Percentiles rank a stretch among this genome's conserved stretches.
These are phyloP conservation scores for Podospora pseudoanserina DNA, from an alignment of 495 filamentous ascomycete species.

Conservation along the genomic window DNA sequence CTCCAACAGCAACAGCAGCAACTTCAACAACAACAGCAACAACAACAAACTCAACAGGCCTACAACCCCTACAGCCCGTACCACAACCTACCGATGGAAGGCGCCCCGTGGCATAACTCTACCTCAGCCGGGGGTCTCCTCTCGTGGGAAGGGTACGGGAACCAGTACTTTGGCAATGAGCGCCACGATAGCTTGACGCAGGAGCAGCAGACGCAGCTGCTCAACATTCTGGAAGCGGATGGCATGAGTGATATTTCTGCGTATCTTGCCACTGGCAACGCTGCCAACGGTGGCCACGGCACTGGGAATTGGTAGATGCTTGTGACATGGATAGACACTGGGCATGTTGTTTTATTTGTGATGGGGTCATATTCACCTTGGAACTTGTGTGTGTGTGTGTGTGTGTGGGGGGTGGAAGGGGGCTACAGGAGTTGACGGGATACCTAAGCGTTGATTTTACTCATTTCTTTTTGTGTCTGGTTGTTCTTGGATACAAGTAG, in stretches of 20 bases:
- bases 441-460: background rate
- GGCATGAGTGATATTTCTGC: conserved; percentile 61
- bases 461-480: background rate
- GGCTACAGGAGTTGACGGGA: no score
- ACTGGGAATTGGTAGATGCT: conserved; percentile 15
- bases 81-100: background rate
- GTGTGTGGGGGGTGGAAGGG: no score
- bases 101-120: background rate
- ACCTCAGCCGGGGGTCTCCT: background rate
- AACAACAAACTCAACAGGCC: background rate
- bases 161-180: conserved; percentile 34
- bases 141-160: conserved; percentile 29
- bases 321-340: background rate
- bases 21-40: background rate
- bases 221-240: conserved; percentile 61
- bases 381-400: no score
- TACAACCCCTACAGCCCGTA: background rate
- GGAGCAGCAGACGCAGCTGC: conserved; percentile 67
- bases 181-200: conserved; percentile 64
- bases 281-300: conserved; percentile 11
- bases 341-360: background rate
- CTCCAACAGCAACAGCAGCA: background rate
- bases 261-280: conserved; percentile 48
- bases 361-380: no score
- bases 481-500: no score